phyloP scores from a whole-genome alignment of 768 basidiomycete species.

The Russula dissimulans region DNA sequence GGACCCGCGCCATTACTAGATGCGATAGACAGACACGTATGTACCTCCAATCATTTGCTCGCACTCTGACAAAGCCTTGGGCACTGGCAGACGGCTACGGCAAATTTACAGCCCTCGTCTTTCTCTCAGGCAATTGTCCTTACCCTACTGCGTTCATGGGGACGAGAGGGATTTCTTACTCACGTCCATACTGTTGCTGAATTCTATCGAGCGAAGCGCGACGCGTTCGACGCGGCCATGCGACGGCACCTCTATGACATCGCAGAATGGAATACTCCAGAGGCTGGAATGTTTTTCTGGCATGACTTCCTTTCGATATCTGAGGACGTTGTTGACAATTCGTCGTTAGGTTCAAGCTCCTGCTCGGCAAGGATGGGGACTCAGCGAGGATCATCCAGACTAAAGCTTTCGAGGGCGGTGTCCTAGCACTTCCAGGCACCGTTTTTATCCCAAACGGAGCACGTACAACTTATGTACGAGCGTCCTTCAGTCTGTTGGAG shows the following conservation, averaged over 20 bases:
- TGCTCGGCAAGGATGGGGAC: conserved; percentile 42
- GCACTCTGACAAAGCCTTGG: neutral
- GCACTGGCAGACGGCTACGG: conserved; percentile 45
- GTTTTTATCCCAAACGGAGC: conserved; percentile 69
- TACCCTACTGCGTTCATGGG: conserved; percentile 60
- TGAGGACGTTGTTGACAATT: neutral
- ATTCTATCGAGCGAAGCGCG: conserved; percentile 66
- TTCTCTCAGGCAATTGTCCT: conserved; percentile 55
- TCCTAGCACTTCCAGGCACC: conserved; percentile 83
- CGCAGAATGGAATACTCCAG: conserved; percentile 62
- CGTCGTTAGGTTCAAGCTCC: conserved; percentile 56
- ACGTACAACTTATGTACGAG: conserved; percentile 68
- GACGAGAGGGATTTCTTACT: conserved; percentile 58
- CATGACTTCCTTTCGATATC: conserved; percentile 27
- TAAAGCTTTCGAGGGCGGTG: conserved; percentile 69
- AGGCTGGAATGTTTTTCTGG: conserved; percentile 90
- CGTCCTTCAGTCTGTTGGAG: conserved; percentile 64
- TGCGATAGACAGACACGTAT: conserved; percentile 62
- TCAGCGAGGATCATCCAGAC: conserved; percentile 64
- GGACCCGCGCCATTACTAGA: conserved; percentile 61
- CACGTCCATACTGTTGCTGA: conserved; percentile 63
- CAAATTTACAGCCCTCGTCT: conserved; percentile 59
- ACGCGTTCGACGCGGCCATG: conserved; percentile 71
- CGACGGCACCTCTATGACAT: conserved; percentile 67
- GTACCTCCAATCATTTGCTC: conserved; percentile 21